These are phyloP conservation scores for Rhododendron williamsianum DNA, from an alignment of 148 eudicot species.

Conservation along the genomic window DNA sequence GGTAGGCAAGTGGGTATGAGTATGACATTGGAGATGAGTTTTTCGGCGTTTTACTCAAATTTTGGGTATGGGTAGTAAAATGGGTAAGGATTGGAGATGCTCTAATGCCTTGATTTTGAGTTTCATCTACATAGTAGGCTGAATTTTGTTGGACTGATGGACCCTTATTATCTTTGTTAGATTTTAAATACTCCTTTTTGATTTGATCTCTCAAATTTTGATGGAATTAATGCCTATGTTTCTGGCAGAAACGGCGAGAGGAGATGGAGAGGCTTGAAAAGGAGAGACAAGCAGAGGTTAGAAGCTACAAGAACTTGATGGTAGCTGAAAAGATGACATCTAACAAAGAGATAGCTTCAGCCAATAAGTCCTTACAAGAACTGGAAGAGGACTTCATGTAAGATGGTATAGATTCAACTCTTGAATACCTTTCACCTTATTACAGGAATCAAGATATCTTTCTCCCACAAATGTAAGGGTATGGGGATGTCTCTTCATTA, in stretches of 20 bases:
- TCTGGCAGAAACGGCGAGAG: constrained; percentile 74
- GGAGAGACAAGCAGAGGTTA: constrained; percentile 77
- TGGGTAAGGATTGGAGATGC: too few species aligned
- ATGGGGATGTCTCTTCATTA: not conserved
- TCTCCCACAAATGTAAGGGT: not conserved
- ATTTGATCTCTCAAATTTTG: not conserved
- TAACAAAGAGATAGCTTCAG: constrained; percentile 86
- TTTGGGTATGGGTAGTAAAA: too few species aligned
- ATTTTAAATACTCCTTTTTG: not conserved
- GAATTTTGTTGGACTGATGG: not conserved
- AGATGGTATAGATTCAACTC: constrained; percentile 4
- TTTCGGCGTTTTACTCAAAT: too few species aligned
- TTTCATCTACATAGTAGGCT: not conserved
- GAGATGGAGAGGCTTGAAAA: constrained; percentile 90
- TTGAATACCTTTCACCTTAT: not conserved
- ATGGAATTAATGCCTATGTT: not conserved
- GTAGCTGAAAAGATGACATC: constrained; percentile 97
- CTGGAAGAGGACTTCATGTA: constrained; percentile 97
- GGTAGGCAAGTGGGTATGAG: too few species aligned
- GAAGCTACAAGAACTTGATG: constrained; percentile 98
- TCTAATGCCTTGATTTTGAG: not conserved
- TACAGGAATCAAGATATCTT: constrained; percentile 10
- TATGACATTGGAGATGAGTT: too few species aligned
- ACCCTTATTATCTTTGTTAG: not conserved
- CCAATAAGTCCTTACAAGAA: constrained; percentile 82